phyloP scores from a whole-genome alignment of 495 filamentous ascomycete species.

The Tuber melanosporum region DNA sequence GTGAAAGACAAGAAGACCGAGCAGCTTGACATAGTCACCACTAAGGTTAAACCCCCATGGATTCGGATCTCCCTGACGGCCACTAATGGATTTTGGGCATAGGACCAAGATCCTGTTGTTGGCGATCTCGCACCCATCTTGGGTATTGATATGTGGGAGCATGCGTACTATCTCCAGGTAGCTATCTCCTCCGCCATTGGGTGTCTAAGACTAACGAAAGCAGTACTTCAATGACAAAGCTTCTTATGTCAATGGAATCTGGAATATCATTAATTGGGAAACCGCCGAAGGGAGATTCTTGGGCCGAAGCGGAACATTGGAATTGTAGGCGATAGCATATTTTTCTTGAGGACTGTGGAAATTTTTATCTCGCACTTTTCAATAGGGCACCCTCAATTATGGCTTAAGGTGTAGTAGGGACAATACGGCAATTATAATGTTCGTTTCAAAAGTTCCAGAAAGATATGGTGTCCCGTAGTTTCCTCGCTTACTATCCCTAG shows the following conservation, averaged over 20 bases:
- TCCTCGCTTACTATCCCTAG: not conserved
- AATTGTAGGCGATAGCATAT: constrained; percentile 3
- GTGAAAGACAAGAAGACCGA: constrained; percentile 81
- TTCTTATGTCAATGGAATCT: constrained; percentile 90
- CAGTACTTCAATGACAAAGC: constrained; percentile 92
- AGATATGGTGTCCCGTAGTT: not conserved
- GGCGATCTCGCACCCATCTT: constrained; percentile 72
- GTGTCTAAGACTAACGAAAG: constrained; percentile 50
- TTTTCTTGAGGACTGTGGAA: not conserved
- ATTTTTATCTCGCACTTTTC: not conserved
- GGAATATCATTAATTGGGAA: constrained; percentile 98
- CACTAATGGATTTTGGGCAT: not conserved
- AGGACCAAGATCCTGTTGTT: constrained; percentile 85
- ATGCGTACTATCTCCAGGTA: constrained; percentile 59
- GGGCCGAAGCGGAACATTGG: constrained; percentile 4
- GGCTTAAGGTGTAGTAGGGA: not conserved
- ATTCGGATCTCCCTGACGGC: not conserved
- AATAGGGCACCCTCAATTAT: not conserved
- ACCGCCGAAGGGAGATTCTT: constrained; percentile 74
- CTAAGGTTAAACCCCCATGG: constrained; percentile 45
- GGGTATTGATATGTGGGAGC: constrained; percentile 97
- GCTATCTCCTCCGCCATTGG: not conserved
- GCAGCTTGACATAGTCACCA: constrained; percentile 68
- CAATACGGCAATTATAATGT: not conserved
- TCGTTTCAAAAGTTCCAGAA: not conserved